Evolutionary conservation across 2,329 filamentous ascomycete species (phyloP).

Genomic region (Rhexocercosporidium sp.): DNA sequence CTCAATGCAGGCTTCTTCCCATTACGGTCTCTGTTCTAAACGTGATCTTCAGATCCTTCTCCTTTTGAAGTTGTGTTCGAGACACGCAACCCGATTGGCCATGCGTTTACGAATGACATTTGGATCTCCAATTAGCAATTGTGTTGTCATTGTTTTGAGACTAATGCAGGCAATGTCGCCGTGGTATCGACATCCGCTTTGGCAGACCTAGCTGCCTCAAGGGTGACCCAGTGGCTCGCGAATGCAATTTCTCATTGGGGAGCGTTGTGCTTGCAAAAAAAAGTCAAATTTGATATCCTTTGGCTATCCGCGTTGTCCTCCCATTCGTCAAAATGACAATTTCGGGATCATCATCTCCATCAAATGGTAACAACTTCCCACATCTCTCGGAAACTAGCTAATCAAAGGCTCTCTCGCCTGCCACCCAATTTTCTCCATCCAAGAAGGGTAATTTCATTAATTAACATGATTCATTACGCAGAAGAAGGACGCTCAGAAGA

Average conservation of each 20-base stretch:
- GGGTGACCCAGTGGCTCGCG: not conserved
- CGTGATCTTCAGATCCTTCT: not conserved
- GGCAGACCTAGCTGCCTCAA: not conserved
- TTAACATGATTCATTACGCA: constrained; percentile 23
- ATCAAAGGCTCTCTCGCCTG: constrained; percentile 9
- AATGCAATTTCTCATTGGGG: not conserved
- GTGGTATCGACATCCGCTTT: not conserved
- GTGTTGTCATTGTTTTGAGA: not conserved
- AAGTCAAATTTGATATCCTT: constrained; percentile 16
- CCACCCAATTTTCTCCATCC: not conserved
- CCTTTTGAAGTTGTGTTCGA: not conserved
- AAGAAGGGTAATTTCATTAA: constrained; percentile 13
- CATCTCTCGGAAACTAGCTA: not conserved
- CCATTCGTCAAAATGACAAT: constrained; percentile 18
- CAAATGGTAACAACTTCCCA: constrained; percentile 7
- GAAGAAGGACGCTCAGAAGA: constrained; percentile 3
- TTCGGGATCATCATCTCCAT: not conserved
- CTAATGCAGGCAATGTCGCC: not conserved
- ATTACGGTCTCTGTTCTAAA: not conserved
- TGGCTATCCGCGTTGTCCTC: constrained; percentile 9
- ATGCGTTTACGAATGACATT: not conserved
- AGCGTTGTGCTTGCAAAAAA: not conserved
- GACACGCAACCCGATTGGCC: not conserved
- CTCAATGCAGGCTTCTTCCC: not conserved
- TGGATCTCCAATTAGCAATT: not conserved